phyloP scores from a whole-genome alignment of 2,329 filamentous ascomycete species.

The Aspergillus fischeri region DNA sequence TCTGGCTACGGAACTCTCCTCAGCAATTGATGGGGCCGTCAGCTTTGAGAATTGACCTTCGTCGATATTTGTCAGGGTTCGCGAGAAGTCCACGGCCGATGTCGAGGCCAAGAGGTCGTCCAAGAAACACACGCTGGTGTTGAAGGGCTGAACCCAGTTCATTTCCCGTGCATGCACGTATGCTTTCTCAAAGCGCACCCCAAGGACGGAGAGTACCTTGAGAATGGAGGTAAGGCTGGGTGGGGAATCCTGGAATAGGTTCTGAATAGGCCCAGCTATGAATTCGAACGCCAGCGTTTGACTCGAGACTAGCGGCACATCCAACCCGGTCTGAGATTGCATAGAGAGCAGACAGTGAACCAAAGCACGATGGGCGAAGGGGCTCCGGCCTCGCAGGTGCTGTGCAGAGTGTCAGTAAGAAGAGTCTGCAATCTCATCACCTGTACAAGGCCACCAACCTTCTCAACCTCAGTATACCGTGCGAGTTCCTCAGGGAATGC shows the following conservation, averaged over 20 bases:
- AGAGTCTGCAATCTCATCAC: not conserved
- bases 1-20: slow-evolving; percentile 18
- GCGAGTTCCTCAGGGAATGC: slow-evolving; percentile 28
- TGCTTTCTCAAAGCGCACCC: slow-evolving; percentile 30
- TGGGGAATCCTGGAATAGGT: slow-evolving; percentile 29
- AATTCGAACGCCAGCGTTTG: slow-evolving; percentile 29
- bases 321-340: slow-evolving; percentile 10
- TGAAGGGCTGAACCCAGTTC: slow-evolving; percentile 32
- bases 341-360: slow-evolving; percentile 27
- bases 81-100: slow-evolving; percentile 30
- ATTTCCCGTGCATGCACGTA: slow-evolving; percentile 34
- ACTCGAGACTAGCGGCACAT: slow-evolving; percentile 7
- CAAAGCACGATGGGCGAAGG: slow-evolving; percentile 36
- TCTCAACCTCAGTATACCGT: slow-evolving; percentile 34
- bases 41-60: slow-evolving; percentile 28
- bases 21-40: slow-evolving; percentile 20
- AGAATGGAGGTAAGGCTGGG: slow-evolving; percentile 30
- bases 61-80: slow-evolving; percentile 27
- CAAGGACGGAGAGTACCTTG: slow-evolving; percentile 35
- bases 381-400: slow-evolving; percentile 33
- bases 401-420: slow-evolving; percentile 12
- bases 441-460: slow-evolving; percentile 20
- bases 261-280: slow-evolving; percentile 36
- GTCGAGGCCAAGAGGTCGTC: slow-evolving; percentile 32
- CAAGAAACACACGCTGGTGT: slow-evolving; percentile 28